These are phyloP conservation scores for Cordyceps fumosorosea DNA, from an alignment of 2,329 filamentous ascomycete genomes.

Conservation along the genomic window DNA sequence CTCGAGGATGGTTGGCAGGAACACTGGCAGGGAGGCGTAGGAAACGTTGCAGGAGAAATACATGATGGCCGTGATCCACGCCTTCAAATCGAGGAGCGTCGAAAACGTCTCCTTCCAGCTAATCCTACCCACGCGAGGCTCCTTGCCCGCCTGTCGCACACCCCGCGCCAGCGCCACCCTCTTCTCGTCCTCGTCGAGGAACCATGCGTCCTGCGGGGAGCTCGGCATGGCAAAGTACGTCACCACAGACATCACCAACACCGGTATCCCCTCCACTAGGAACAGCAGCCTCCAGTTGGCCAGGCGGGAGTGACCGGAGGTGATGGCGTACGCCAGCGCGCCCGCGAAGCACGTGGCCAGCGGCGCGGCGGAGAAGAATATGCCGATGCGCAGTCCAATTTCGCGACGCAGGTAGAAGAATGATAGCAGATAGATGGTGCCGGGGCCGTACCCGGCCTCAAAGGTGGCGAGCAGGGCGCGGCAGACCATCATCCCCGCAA, in stretches of 20 bases:
- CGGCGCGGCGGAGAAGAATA: conserved; percentile 24
- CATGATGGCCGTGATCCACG: conserved; percentile 22
- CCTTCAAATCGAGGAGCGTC: conserved; percentile 28
- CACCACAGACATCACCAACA: conserved; percentile 22
- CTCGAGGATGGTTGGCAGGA: conserved; percentile 34
- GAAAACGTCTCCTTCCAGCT: conserved; percentile 27
- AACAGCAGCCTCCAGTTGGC: conserved; percentile 26
- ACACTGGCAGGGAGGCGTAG: conserved; percentile 34
- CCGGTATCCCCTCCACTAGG: conserved; percentile 25
- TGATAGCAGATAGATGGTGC: conserved; percentile 25
- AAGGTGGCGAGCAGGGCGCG: conserved; percentile 24
- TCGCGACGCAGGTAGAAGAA: conserved; percentile 28
- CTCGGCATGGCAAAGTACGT: conserved; percentile 27
- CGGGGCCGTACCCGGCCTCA: conserved; percentile 24
- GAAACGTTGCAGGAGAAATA: conserved; percentile 33
- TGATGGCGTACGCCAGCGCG: conserved; percentile 28
- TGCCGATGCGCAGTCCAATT: conserved; percentile 22
- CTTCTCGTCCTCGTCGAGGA: conserved; percentile 23
- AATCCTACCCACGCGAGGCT: conserved; percentile 13
- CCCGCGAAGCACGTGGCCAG: conserved; percentile 28
- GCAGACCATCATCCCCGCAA: conserved; percentile 18
- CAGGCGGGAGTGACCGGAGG: conserved; percentile 20
- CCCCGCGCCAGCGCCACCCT: conserved; percentile 18
- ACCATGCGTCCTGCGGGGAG: conserved; percentile 23
- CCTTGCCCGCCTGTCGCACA: conserved; percentile 18